Conservation (phyloP, 2,329 filamentous ascomycete genomes). For the Saccharata proteae region DNA sequence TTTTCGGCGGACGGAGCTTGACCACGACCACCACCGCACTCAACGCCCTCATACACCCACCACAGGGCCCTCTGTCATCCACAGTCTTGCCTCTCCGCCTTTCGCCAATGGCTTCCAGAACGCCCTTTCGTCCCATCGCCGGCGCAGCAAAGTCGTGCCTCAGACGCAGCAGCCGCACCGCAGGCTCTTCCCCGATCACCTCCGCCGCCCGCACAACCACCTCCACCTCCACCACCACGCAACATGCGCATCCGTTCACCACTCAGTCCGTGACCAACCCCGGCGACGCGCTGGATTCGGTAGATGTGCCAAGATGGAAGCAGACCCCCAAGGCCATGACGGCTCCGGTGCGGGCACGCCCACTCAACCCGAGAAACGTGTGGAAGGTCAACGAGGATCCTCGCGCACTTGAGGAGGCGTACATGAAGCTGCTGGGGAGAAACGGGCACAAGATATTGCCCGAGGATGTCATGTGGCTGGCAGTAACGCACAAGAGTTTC, state of each 20-base stretch:
- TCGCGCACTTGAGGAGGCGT: conserved; percentile 61
- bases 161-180: conserved; percentile 16
- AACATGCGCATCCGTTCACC: conserved; percentile 13
- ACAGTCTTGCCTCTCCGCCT: conserved; percentile 5
- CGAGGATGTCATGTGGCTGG: conserved; percentile 93
- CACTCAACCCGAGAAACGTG: conserved; percentile 42
- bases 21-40: no score
- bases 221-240: conserved; percentile 20
- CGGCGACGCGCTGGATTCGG: conserved; percentile 13
- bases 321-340: conserved; percentile 36
- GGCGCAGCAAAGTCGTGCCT: conserved; percentile 16
- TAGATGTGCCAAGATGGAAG: conserved; percentile 35
- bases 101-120: conserved; percentile 35
- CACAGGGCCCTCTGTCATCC: conserved; percentile 9
- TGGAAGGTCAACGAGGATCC: conserved; percentile 69
- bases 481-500: conserved; percentile 95
- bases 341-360: conserved; percentile 42
- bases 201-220: conserved; percentile 18
- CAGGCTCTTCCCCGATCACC: conserved; percentile 17
- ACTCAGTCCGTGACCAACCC: conserved; percentile 13
- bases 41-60: conserved; percentile 9
- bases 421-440: conserved; percentile 61
- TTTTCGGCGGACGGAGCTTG: no score
- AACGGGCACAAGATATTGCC: conserved; percentile 62
- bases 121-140: conserved; percentile 22